Evolutionary conservation across 2,329 filamentous ascomycete genomes (phyloP), one percentile per base, ranked within the genome.

Genomic region (Diplodia seriata): DNA sequence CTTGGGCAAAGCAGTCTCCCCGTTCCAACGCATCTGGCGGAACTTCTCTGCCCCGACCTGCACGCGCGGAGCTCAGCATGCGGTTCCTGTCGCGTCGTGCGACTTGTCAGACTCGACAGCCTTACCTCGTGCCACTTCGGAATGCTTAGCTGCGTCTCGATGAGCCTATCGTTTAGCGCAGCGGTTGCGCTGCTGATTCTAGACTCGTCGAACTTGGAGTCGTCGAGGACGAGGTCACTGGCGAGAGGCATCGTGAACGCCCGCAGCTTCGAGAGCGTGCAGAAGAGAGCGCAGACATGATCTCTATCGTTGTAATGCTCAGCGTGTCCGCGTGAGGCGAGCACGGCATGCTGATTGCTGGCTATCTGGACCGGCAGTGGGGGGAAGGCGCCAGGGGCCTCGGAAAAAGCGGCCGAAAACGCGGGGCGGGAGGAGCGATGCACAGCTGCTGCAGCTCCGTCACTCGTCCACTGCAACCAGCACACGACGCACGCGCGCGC

Each of bases 11-110:
- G 82, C 78, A 0, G 84, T 86, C 71, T 88, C 82, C 49, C 85
- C 86, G 26, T 81, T 80, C 76, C 80, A 82, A 15, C 83, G 78
- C 81, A 87, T 84, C 70, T 84, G 78, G 4, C 86, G 81, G 72
- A 86, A 88, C 71, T 81, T 82, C 15, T 79, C 77, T 8, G 85
- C 84, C 9, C 86, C 86, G 47, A 86, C 80, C 81, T 85, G 59
- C 31, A 15, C 23, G 62, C 55, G 62, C 55, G 38, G 47, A 56
- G 55, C 43, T 67, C 55, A 62, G 18, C 55, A n/a, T 8, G 29
- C 11, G 29, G 54, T 33, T 36, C 40, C 26, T 15, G 40, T 29
- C 15, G 47, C 29, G 47, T 23, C 20, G 66, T 62, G 55, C 54
- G 47, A 59, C 49, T 20, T 23, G 15, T 47, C 36, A 55, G 33